Evolutionary conservation across 768 basidiomycete species (phyloP), one percentile per base, ranked within the genome.

Genomic region (Porphyrellus cyaneotinctus): DNA sequence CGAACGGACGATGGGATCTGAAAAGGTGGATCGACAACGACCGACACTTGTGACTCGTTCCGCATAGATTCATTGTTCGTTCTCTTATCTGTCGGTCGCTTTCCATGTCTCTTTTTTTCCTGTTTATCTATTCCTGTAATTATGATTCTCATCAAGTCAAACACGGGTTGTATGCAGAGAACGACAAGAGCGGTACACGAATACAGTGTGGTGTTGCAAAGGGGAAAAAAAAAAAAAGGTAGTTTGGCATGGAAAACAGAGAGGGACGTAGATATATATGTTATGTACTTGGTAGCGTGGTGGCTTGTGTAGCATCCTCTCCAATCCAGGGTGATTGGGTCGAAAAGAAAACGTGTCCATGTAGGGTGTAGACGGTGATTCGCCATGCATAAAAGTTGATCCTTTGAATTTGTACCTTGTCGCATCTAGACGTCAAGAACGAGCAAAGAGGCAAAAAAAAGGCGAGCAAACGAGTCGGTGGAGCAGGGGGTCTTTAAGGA

Each of bases 1-100:
- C 75, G 82, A 52, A 67, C 71, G 46, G 82, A 83, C 50, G 81
- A 81, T 41, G 76, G 74, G 58, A 71, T 70, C 43, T 77, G n/a
- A n/a, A n/a, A n/a, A 49, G 33, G 36, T 12, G 42, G 15, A 22
- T 38, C 15, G 38, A n/a, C 36, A n/a, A n/a, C n/a, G n/a, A n/a
- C n/a, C 26, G 26, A 28, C 26, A 4, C 9, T 28, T 28, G 4
- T 28, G 26, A 28, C 26, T 4, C 26, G 9, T 9, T 28, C 26
- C 20, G 20, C 35, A 36, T 44, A 51, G 53, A 49, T 50, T 52
- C 48, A 4, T 12, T 39, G 6, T 28, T 32, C 35, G 8, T 22
- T 12, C 8, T 32, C 10, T 39, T 43, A 30, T 49, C n/a, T 39
- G 51, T 54, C 32, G 54, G 44, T 42, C 52, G 49, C 36, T 57